These are phyloP conservation scores for Pochonia chlamydosporia DNA, from an alignment of 2,329 filamentous ascomycete species.

Conservation along the genomic window DNA sequence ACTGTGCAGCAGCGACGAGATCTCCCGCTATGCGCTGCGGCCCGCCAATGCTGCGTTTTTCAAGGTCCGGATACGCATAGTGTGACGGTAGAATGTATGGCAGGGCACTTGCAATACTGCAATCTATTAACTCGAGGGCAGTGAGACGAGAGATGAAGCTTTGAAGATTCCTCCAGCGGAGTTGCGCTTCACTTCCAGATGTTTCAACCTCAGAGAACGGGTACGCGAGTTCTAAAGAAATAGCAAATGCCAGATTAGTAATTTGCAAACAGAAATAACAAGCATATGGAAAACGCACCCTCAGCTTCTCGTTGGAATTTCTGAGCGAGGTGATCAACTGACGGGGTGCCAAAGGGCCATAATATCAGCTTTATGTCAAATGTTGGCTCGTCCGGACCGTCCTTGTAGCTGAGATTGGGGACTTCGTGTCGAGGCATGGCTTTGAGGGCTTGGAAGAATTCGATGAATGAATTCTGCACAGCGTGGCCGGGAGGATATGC, in stretches of 20 bases:
- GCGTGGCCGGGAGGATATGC: conserved; percentile 7
- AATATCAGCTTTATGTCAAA: neutral
- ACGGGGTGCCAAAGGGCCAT: conserved; percentile 7
- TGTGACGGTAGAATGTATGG: conserved; percentile 7
- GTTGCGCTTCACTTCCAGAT: conserved; percentile 5
- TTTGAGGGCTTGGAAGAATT: conserved; percentile 3
- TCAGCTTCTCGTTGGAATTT: conserved; percentile 6
- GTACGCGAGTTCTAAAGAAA: conserved; percentile 10
- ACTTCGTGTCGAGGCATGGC: conserved; percentile 5
- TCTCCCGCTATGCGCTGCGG: conserved; percentile 8
- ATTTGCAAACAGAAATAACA: too few species aligned
- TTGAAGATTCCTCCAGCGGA: conserved; percentile 11
- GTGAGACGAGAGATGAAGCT: conserved; percentile 11
- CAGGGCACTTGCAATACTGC: conserved; percentile 7
- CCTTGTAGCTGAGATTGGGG: conserved; percentile 5
- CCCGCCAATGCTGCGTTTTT: conserved; percentile 5
- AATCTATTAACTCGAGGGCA: conserved; percentile 6
- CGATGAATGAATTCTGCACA: conserved; percentile 5
- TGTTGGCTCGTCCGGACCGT: neutral
- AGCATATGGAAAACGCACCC: conserved; percentile 1
- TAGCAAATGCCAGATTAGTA: too few species aligned
- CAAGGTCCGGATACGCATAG: conserved; percentile 7
- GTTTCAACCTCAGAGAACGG: conserved; percentile 11
- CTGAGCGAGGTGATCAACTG: neutral
- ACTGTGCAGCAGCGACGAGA: conserved; percentile 9